Evolutionary conservation across 1,284 basidiomycete genomes (phyloP).

Genomic region (Bjerkandera adusta): DNA sequence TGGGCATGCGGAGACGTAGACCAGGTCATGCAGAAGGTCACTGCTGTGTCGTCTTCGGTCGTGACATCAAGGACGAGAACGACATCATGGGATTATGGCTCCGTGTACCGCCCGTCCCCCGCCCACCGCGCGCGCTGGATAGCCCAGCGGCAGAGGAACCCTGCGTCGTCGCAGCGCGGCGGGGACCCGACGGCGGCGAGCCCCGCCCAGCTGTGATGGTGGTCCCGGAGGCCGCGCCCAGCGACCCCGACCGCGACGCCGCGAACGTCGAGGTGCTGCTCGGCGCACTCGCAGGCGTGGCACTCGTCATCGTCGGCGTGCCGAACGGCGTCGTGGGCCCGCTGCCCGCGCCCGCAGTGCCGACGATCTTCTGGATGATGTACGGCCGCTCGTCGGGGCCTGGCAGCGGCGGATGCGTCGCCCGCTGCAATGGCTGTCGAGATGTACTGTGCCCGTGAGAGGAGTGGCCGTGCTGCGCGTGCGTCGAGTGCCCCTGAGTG

Average conservation of each 20-base stretch:
- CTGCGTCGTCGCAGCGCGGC: too few species aligned
- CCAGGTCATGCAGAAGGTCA: too few species aligned
- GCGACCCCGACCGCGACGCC: too few species aligned
- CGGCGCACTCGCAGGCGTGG: slow-evolving; percentile 8
- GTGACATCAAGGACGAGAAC: slow-evolving; percentile 7
- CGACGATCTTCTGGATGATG: slow-evolving; percentile 42
- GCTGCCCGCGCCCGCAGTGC: slow-evolving; percentile 20
- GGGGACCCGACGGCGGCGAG: too few species aligned
- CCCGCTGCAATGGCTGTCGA: not conserved
- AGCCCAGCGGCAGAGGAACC: too few species aligned
- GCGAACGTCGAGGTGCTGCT: not conserved
- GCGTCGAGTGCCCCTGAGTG: slow-evolving; percentile 37
- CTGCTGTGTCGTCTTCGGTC: not conserved
- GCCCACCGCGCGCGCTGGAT: too few species aligned
- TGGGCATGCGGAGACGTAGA: too few species aligned
- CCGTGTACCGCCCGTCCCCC: too few species aligned
- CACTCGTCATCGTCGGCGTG: slow-evolving; percentile 21
- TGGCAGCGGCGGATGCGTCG: not conserved
- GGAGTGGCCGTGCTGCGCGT: slow-evolving; percentile 61
- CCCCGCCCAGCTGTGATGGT: too few species aligned
- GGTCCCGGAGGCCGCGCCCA: too few species aligned
- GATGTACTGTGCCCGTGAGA: slow-evolving; percentile 12
- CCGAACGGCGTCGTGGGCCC: slow-evolving; percentile 21
- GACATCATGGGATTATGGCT: too few species aligned
- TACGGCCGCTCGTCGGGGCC: slow-evolving; percentile 21